Evolutionary conservation across 495 filamentous ascomycete genomes (phyloP).

Genomic region (Xylaria venustula): DNA sequence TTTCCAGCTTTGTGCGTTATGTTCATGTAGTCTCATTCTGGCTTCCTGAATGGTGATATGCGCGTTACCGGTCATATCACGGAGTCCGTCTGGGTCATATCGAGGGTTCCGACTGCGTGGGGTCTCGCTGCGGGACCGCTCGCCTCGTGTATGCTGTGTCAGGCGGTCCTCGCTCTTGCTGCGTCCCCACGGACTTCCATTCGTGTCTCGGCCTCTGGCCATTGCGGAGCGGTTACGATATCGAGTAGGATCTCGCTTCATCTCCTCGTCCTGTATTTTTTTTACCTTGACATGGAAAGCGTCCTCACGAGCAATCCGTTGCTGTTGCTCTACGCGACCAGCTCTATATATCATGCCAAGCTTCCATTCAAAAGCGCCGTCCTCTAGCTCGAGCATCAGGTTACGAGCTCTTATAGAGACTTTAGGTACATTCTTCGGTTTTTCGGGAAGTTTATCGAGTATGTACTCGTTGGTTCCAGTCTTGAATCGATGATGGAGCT

Average conservation of each 20-base stretch:
- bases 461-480: conserved; percentile 85
- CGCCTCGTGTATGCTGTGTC: conserved; percentile 47
- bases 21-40: conserved; percentile 66
- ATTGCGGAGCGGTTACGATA: conserved; percentile 50
- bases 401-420: conserved; percentile 78
- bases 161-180: conserved; percentile 41
- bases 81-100: conserved; percentile 77
- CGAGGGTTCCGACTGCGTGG: conserved; percentile 39
- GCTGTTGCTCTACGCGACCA: conserved; percentile 83
- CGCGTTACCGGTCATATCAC: conserved; percentile 62
- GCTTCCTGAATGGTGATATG: conserved; percentile 73
- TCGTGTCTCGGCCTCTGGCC: conserved; percentile 38
- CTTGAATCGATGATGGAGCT: conserved; percentile 87
- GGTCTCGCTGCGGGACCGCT: conserved; percentile 35
- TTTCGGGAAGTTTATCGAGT: conserved; percentile 76
- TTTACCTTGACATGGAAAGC: conserved; percentile 85
- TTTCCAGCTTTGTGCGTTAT: conserved; percentile 92
- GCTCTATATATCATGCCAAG: conserved; percentile 87
- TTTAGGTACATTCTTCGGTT: conserved; percentile 80
- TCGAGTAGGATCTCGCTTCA: conserved; percentile 49
- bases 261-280: conserved; percentile 68
- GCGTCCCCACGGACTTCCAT: conserved; percentile 35
- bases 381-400: conserved; percentile 86
- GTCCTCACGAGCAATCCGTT: conserved; percentile 84
- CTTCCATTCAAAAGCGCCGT: conserved; percentile 97